These are phyloP conservation scores for Uronychia binucleata DNA, from an alignment of 73 alveolate genomes.

Conservation along the genomic window DNA sequence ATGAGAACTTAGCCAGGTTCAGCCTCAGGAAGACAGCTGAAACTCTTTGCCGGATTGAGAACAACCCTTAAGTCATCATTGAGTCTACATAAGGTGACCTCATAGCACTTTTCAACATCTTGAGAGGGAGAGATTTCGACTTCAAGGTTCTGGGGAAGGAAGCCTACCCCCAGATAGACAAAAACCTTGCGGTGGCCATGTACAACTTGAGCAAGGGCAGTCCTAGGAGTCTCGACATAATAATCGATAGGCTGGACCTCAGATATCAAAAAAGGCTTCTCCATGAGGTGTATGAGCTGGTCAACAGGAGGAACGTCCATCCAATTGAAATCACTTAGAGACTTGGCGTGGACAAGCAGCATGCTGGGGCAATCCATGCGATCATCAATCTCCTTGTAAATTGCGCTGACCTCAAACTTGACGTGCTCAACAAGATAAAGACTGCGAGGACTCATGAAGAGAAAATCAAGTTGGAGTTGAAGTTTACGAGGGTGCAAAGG, in stretches of 20 bases:
- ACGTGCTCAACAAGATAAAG: neutral
- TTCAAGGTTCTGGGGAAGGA: neutral
- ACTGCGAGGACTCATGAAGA: neutral
- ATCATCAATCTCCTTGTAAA: neutral
- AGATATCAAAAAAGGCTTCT: neutral
- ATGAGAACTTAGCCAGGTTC: slow-evolving; percentile 3
- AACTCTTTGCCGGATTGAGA: neutral
- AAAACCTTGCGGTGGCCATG: neutral
- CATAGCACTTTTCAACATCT: neutral
- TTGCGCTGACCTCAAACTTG: neutral
- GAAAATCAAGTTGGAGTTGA: neutral
- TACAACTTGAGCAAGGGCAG: neutral
- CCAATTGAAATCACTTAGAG: neutral
- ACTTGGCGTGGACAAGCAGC: neutral
- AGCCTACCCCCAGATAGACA: neutral
- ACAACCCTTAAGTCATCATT: neutral
- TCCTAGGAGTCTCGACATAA: neutral
- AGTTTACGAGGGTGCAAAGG: neutral
- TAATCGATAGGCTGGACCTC: neutral
- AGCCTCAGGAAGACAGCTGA: neutral
- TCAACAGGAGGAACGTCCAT: neutral
- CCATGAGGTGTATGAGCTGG: neutral
- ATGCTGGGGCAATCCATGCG: neutral
- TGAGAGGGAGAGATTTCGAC: neutral
- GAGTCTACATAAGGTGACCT: neutral